phyloP scores from a whole-genome alignment of 148 eudicot genomes.

The Persicaria maculosa region DNA sequence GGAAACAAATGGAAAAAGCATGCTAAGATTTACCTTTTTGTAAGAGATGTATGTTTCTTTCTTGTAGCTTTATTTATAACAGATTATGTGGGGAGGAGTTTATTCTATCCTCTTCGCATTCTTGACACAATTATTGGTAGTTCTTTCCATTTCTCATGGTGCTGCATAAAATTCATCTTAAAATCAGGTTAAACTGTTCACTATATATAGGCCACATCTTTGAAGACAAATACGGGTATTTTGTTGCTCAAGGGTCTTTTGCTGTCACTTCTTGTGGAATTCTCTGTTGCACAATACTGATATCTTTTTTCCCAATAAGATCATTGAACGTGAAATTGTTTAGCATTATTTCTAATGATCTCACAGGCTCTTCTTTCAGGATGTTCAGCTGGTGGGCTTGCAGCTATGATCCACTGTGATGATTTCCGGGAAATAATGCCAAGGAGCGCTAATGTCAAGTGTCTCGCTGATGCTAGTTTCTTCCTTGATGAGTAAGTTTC shows the following conservation, averaged over 20 bases:
- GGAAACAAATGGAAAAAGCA: background rate
- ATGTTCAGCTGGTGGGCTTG: constrained; percentile 98
- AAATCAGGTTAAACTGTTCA: constrained; percentile 1
- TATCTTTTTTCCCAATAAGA: background rate
- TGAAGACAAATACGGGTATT: background rate
- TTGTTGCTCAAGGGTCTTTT: constrained; percentile 8
- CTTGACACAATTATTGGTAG: background rate
- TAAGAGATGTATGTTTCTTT: background rate
- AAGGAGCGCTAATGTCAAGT: constrained; percentile 60
- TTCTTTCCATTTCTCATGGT: background rate
- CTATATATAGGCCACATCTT: background rate
- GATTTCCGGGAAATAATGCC: constrained; percentile 58
- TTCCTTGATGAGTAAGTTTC: constrained; percentile 70
- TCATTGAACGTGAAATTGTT: background rate
- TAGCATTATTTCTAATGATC: constrained; percentile 21
- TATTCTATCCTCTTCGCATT: background rate
- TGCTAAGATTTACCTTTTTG: background rate
- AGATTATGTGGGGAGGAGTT: background rate
- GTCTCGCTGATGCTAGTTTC: constrained; percentile 91
- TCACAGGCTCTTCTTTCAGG: constrained; percentile 97
- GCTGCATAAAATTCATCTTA: background rate
- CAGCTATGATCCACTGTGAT: constrained; percentile 90
- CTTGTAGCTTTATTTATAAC: background rate
- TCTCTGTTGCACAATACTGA: background rate
- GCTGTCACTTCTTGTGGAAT: background rate